Percentiles rank a stretch among this genome's conserved stretches.
These are phyloP conservation scores for Purshia tridentata DNA, from an alignment of 306 rosid genomes.

Conservation along the genomic window DNA sequence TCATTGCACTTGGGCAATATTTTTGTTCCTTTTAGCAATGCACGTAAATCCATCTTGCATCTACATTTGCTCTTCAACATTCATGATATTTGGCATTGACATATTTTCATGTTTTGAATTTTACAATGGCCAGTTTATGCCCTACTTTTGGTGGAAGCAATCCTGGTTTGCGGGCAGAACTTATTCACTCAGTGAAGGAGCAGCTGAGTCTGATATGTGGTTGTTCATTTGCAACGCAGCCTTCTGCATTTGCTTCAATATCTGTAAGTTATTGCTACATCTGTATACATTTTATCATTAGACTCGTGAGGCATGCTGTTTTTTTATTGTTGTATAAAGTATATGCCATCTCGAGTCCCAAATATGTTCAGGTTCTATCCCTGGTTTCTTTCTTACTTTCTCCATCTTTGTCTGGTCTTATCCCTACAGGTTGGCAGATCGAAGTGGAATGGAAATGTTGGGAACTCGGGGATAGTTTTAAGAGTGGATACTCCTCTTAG, in stretches of 20 bases:
- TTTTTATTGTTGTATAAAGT: no score
- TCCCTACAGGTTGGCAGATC: constrained; percentile 83
- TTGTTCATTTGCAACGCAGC: constrained; percentile 65
- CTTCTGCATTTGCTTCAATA: constrained; percentile 85
- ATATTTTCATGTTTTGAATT: constrained; percentile 14
- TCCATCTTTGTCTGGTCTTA: not conserved
- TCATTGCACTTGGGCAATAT: no score
- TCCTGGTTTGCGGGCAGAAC: constrained; percentile 85
- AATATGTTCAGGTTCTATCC: not conserved
- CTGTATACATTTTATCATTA: not conserved
- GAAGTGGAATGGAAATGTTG: constrained; percentile 96
- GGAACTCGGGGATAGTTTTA: constrained; percentile 73
- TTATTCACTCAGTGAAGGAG: constrained; percentile 82
- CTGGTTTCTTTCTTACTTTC: not conserved
- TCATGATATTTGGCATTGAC: constrained; percentile 15
- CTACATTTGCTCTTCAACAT: constrained; percentile 7
- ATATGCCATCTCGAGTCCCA: not conserved
- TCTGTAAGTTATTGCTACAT: constrained; percentile 62
- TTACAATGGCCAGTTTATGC: constrained; percentile 52
- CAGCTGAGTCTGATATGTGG: constrained; percentile 74
- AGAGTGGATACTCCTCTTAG: constrained; percentile 79
- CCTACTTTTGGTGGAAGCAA: constrained; percentile 97
- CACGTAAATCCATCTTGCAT: not conserved
- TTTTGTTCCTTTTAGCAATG: not conserved
- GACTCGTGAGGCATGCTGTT: no score